Conservation (phyloP, 1,139 yeast genomes). For the Yamadazyma mexicana region DNA sequence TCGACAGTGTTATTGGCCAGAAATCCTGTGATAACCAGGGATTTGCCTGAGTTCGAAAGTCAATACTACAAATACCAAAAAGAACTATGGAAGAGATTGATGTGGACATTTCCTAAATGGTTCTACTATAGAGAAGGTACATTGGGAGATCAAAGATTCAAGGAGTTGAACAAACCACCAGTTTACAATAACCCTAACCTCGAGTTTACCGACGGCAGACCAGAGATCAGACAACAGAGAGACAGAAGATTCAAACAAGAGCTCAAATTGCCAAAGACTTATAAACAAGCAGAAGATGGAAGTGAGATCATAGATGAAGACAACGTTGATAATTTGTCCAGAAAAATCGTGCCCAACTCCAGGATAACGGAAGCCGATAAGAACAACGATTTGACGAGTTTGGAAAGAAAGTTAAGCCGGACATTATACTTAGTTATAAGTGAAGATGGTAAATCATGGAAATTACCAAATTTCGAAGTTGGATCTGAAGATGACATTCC, state of each 20-base stretch:
- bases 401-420: conserved; percentile 78
- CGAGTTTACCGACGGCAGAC: conserved; percentile 78
- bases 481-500: conserved; percentile 32
- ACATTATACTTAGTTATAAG: conserved; percentile 75
- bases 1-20: conserved; percentile 69
- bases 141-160: conserved; percentile 78
- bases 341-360: conserved; percentile 70
- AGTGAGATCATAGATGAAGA: conserved; percentile 39
- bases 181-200: conserved; percentile 70
- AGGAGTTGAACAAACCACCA: conserved; percentile 76
- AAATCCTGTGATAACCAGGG: conserved; percentile 81
- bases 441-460: conserved; percentile 57
- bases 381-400: conserved; percentile 56
- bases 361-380: conserved; percentile 79
- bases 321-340: conserved; percentile 53
- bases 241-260: conserved; percentile 84
- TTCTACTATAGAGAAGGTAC: conserved; percentile 91
- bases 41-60: conserved; percentile 67
- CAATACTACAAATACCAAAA: conserved; percentile 81
- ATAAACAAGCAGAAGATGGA: conserved; percentile 40
- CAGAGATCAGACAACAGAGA: conserved; percentile 84
- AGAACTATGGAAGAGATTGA: conserved; percentile 82
- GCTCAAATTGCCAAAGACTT: conserved; percentile 64
- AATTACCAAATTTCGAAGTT: conserved; percentile 65
- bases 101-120: conserved; percentile 98